Conservation (phyloP, 345 rosid genomes). For the Physaria fendleri region DNA sequence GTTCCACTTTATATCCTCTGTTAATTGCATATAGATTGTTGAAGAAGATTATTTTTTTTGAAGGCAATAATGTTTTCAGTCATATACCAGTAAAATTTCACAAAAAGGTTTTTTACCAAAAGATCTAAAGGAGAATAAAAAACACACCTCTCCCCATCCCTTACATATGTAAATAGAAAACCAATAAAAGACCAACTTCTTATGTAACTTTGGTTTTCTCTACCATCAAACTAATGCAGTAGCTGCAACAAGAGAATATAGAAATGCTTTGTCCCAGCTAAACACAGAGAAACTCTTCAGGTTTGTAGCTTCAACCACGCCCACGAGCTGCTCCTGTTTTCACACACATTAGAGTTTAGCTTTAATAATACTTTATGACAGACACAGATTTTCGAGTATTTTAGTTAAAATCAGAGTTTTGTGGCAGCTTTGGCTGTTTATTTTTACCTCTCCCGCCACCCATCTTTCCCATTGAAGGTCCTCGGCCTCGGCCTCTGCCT, state of each 20-base stretch:
- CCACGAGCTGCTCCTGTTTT: conserved; percentile 30
- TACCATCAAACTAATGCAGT: conserved; percentile 12
- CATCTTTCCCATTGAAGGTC: conserved; percentile 20
- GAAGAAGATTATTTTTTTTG: no score
- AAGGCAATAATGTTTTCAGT: no score
- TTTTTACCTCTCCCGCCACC: conserved; percentile 26
- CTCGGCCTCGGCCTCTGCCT: conserved; percentile 28
- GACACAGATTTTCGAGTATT: not conserved
- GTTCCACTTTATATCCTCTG: no score
- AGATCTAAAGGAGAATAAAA: conserved; percentile 2
- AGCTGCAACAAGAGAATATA: not conserved
- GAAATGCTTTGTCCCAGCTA: not conserved
- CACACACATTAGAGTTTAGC: not conserved
- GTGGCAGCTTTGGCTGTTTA: not conserved
- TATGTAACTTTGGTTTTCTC: not conserved
- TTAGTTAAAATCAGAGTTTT: not conserved
- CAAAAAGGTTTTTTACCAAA: not conserved
- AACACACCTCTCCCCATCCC: not conserved
- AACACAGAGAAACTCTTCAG: not conserved
- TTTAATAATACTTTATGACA: not conserved
- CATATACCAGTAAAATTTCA: not conserved
- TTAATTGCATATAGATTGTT: no score
- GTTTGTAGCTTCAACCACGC: conserved; percentile 23
- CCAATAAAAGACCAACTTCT: not conserved
- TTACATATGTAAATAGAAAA: not conserved